Percentiles rank a stretch among this genome's conserved stretches.
phyloP scores from a whole-genome alignment of 495 filamentous ascomycete species.

The Trypethelium eluteriae region DNA sequence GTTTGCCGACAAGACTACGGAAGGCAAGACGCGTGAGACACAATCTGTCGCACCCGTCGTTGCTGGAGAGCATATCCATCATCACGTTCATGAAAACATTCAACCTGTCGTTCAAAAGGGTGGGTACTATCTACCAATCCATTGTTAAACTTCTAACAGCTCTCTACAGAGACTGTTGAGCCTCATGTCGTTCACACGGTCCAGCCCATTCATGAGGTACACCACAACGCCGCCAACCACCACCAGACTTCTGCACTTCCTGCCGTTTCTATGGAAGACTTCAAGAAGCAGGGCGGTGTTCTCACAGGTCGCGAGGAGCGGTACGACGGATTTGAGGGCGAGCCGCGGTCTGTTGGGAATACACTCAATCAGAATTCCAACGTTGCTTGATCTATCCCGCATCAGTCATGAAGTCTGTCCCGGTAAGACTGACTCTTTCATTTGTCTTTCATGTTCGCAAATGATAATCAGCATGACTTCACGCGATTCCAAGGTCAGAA shows the following conservation, averaged over 20 bases:
- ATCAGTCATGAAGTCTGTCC: not conserved
- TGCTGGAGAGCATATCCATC: slow-evolving; percentile 56
- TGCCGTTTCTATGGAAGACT: slow-evolving; percentile 44
- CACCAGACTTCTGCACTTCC: slow-evolving; percentile 11
- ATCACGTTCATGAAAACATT: slow-evolving; percentile 55
- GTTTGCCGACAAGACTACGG: slow-evolving; percentile 44
- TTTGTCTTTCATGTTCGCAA: too few species aligned
- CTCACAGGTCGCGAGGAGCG: slow-evolving; percentile 48
- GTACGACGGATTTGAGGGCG: slow-evolving; percentile 50
- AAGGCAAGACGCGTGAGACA: slow-evolving; percentile 44
- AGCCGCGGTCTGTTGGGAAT: slow-evolving; percentile 44
- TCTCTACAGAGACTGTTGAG: slow-evolving; percentile 48
- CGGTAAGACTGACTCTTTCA: too few species aligned
- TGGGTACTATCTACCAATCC: slow-evolving; percentile 13
- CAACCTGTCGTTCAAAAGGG: slow-evolving; percentile 57
- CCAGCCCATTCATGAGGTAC: slow-evolving; percentile 58
- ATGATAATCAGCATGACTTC: too few species aligned
- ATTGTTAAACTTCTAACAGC: not conserved
- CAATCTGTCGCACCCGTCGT: slow-evolving; percentile 41
- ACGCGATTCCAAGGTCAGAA: too few species aligned
- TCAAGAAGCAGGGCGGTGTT: slow-evolving; percentile 49
- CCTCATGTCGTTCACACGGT: slow-evolving; percentile 59
- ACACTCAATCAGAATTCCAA: slow-evolving; percentile 18
- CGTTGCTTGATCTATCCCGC: not conserved
- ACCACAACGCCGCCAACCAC: slow-evolving; percentile 39